Percentiles rank a stretch among this genome's conserved stretches.
Evolutionary conservation across 208 protist species (phyloP).

Genomic region (Porcisia hertigi): DNA sequence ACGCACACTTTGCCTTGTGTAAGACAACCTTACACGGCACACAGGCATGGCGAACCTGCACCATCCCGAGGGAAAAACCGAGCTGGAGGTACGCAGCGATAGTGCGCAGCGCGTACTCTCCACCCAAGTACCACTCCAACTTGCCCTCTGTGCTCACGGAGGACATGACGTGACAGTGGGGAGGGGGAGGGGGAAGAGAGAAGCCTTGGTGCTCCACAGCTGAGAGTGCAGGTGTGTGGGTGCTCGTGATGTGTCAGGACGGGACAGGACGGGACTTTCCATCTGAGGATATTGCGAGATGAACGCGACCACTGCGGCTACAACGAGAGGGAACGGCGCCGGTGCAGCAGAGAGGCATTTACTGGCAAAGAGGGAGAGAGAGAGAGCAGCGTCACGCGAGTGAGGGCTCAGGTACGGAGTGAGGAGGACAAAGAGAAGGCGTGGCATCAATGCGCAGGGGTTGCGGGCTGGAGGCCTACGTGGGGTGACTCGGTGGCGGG

Average conservation of each 20-base stretch:
- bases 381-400: not conserved
- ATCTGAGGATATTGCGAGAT: not conserved
- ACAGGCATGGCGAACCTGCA: slow-evolving; percentile 36
- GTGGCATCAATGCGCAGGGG: not conserved
- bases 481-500: not conserved
- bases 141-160: slow-evolving; percentile 46
- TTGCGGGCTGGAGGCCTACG: not conserved
- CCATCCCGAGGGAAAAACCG: slow-evolving; percentile 40
- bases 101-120: slow-evolving; percentile 48
- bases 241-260: not conserved
- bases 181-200: not conserved
- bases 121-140: slow-evolving; percentile 40
- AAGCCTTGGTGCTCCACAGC: not conserved
- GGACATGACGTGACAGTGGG: slow-evolving; percentile 24
- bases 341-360: not conserved
- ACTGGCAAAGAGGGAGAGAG: not conserved
- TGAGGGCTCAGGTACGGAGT: not conserved
- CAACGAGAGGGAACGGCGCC: not conserved
- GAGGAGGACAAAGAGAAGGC: not conserved
- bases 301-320: not conserved
- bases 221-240: not conserved
- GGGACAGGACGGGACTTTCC: not conserved
- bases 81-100: slow-evolving; percentile 50
- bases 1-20: slow-evolving; percentile 13
- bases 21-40: slow-evolving; percentile 20